Evolutionary conservation across 805 yeast species (phyloP).

Genomic region (Wickerhamia fluorescens): DNA sequence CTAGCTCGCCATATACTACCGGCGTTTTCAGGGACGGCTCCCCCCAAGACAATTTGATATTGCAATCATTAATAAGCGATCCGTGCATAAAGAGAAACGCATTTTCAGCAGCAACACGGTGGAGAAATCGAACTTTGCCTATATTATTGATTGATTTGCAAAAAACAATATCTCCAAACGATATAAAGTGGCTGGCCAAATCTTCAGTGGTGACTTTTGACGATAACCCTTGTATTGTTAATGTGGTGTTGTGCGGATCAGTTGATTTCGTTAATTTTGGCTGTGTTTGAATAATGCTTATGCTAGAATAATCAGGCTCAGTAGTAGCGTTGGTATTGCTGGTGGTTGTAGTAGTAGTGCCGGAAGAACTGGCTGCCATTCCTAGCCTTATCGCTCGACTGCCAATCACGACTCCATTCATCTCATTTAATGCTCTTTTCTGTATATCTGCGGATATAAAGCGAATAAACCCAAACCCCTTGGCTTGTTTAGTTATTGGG

Average conservation of each 20-base stretch:
- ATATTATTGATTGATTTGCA: slow-evolving; percentile 15
- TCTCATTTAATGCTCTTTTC: slow-evolving; percentile 64
- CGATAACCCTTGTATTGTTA: slow-evolving; percentile 61
- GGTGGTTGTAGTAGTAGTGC: slow-evolving; percentile 12
- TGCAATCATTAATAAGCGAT: slow-evolving; percentile 2
- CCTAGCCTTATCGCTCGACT: slow-evolving; percentile 75
- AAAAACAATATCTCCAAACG: slow-evolving; percentile 49
- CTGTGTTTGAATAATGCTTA: slow-evolving; percentile 21
- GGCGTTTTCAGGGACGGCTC: background rate
- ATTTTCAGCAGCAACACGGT: slow-evolving; percentile 29
- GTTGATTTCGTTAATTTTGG: slow-evolving; percentile 59
- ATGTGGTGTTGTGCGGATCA: slow-evolving; percentile 77
- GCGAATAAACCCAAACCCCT: slow-evolving; percentile 89
- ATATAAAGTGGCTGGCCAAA: slow-evolving; percentile 49
- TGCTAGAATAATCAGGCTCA: too few species aligned
- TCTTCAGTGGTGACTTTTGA: slow-evolving; percentile 55
- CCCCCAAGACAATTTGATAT: slow-evolving; percentile 1
- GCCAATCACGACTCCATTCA: slow-evolving; percentile 72
- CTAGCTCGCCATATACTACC: slow-evolving; percentile 1
- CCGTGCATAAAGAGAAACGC: slow-evolving; percentile 32
- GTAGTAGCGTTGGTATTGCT: slow-evolving; percentile 6
- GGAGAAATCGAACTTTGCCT: slow-evolving; percentile 21
- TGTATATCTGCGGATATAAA: slow-evolving; percentile 61
- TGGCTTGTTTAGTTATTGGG: slow-evolving; percentile 57
- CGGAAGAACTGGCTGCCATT: slow-evolving; percentile 29